Evolutionary conservation across 1,284 basidiomycete genomes (phyloP).

Genomic region (Papiliotrema nemorosa): DNA sequence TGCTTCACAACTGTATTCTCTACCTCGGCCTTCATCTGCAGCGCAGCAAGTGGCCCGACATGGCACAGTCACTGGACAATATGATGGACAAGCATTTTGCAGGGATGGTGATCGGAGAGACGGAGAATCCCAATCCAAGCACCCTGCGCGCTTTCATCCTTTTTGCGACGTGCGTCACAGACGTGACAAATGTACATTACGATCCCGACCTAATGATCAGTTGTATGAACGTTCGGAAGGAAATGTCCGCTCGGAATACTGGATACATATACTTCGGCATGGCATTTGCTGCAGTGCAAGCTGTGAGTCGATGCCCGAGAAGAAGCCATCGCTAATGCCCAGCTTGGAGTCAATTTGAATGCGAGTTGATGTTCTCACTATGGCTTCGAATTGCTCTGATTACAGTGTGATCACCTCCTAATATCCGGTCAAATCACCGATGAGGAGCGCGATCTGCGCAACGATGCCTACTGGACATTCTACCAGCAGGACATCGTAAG

Average conservation of each 20-base stretch:
- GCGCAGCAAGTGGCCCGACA: slow-evolving; percentile 9
- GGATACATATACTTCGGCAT: slow-evolving; percentile 22
- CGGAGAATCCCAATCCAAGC: slow-evolving; percentile 14
- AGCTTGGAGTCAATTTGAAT: slow-evolving; percentile 12
- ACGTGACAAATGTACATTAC: neutral
- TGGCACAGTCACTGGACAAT: slow-evolving; percentile 11
- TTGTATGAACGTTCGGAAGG: slow-evolving; percentile 4
- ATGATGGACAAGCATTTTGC: slow-evolving; percentile 15
- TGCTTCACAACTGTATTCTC: slow-evolving; percentile 19
- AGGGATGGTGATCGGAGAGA: slow-evolving; percentile 12
- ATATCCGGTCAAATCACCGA: slow-evolving; percentile 14
- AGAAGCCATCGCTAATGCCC: neutral
- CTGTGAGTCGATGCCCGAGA: slow-evolving; percentile 9
- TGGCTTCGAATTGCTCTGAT: neutral
- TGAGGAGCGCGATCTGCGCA: slow-evolving; percentile 15
- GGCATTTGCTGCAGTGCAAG: slow-evolving; percentile 18
- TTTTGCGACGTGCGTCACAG: slow-evolving; percentile 11
- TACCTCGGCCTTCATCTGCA: slow-evolving; percentile 17
- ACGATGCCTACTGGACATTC: slow-evolving; percentile 20
- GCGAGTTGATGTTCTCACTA: slow-evolving; percentile 7
- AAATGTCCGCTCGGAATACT: slow-evolving; percentile 10
- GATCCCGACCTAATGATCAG: slow-evolving; percentile 10
- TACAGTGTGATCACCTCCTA: slow-evolving; percentile 12
- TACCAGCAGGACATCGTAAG: slow-evolving; percentile 16
- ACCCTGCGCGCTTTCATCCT: slow-evolving; percentile 18